Evolutionary conservation across 129 eudicot species (phyloP).

Genomic region (Arctium minus): DNA sequence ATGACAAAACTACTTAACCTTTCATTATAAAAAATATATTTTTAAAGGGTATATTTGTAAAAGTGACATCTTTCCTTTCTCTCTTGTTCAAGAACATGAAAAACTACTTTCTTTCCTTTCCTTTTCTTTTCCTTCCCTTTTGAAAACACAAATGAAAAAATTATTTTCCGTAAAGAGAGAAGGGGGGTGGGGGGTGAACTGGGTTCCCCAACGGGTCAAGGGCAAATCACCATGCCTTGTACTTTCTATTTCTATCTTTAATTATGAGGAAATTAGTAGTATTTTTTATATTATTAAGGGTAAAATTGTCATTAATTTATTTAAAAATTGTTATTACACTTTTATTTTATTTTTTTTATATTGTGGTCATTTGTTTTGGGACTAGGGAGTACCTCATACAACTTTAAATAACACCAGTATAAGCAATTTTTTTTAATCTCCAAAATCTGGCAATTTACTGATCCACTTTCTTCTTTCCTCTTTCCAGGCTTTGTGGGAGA

Average conservation of each 20-base stretch:
- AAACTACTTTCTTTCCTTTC: too few species aligned
- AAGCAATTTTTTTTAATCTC: background rate
- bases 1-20: too few species aligned
- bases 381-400: background rate
- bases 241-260: background rate
- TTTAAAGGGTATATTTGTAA: too few species aligned
- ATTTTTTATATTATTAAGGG: background rate
- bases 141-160: too few species aligned
- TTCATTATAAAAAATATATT: too few species aligned
- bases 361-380: background rate
- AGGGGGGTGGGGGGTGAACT: too few species aligned
- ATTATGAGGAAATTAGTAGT: background rate
- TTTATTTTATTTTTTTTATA: background rate
- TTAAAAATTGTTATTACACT: background rate
- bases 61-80: too few species aligned
- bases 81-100: too few species aligned
- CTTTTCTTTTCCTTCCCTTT: too few species aligned
- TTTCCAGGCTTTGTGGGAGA: slow-evolving; percentile 26
- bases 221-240: background rate
- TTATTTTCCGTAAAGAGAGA: too few species aligned
- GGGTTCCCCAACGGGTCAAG: too few species aligned
- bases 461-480: background rate
- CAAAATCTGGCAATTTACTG: background rate
- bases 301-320: background rate
- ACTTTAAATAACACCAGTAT: background rate